A percentile compares a stretch with the other conserved stretches of the same genome.
Conservation (phyloP, 2,329 filamentous ascomycete species). For the Fusarium stilboides region DNA sequence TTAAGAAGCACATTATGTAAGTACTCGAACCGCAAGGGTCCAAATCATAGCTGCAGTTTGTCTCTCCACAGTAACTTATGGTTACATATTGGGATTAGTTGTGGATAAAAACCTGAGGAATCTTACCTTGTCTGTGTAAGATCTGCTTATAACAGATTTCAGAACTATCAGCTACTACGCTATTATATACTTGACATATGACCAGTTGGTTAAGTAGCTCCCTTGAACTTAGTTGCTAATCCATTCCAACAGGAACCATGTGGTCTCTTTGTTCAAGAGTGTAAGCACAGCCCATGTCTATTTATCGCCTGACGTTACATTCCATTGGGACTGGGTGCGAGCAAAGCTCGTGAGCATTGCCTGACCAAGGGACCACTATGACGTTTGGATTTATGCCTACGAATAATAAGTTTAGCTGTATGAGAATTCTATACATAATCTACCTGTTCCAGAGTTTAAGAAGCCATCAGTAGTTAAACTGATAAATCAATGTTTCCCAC, state of each 20-base stretch:
- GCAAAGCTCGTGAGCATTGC: background rate
- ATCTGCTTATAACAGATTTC: background rate
- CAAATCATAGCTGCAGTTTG: background rate
- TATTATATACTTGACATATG: background rate
- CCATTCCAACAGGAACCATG: background rate
- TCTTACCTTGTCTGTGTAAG: background rate
- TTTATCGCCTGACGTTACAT: background rate
- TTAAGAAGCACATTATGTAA: too few species aligned
- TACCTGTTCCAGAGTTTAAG: too few species aligned
- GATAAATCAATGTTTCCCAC: too few species aligned
- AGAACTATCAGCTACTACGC: background rate
- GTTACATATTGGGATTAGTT: background rate
- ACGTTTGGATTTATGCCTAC: background rate
- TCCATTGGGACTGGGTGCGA: background rate
- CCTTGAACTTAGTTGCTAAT: background rate
- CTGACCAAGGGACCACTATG: background rate
- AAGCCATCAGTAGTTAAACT: too few species aligned
- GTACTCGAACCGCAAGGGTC: too few species aligned
- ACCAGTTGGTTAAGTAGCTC: background rate
- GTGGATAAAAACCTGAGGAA: background rate
- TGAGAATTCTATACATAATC: too few species aligned
- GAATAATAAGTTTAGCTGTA: too few species aligned
- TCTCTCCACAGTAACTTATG: background rate
- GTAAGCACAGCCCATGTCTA: background rate
- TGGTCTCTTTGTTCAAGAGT: background rate